Base-by-base conservation (phyloP, 257 asterid genomes). In the Solanum ossicruentum region DNA sequence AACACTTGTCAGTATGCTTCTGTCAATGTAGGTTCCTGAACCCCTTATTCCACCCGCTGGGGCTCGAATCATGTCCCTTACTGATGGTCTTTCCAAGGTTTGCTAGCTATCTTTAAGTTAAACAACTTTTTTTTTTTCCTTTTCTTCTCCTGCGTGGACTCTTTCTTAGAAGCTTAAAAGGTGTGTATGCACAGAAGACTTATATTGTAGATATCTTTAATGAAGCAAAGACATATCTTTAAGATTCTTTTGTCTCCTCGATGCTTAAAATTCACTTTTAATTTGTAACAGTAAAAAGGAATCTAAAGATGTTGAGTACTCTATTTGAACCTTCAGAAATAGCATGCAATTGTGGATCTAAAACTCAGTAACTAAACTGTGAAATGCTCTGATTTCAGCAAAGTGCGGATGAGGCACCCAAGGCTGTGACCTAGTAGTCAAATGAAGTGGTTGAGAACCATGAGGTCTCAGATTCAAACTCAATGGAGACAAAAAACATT, bases 51-150 rank as follows among this genome's bases (percentile, higher is more conserved):
- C 98, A 88, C 96, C 99, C 77, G 88, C 96, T 86, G 98, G 98
- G 90, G 99, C 99, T 86, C 98, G 99, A 82, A 95, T 97, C 80
- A 97, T 95, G 98, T 97, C 99, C 83, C 99, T 97, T 86, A 94
- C 98, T 84, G 98, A 97, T 92, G 99, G 98, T 86, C 90, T 95
- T 86, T 95, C 98, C 85, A 97, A 97, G 99, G 99, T 96, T 87
- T 81, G 83, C 39, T 17, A 52, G 83, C 39, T 17, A 52, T 54
- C 28, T 78, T 78, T 86, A 58, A 86, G 21, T 83, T 84, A 61
- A 69, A 57, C 77, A 54, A 66, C 85, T 80, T 82, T 61, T 86
- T 43, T 23, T 52, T 32, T 56, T 10, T 57, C 56, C 66, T 65
- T 57, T 26, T 63, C 80, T 60, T 73, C 28, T 77, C 17, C 83